These are phyloP conservation scores for Onygena corvina DNA, from an alignment of 2,329 filamentous ascomycete species.

Conservation along the genomic window DNA sequence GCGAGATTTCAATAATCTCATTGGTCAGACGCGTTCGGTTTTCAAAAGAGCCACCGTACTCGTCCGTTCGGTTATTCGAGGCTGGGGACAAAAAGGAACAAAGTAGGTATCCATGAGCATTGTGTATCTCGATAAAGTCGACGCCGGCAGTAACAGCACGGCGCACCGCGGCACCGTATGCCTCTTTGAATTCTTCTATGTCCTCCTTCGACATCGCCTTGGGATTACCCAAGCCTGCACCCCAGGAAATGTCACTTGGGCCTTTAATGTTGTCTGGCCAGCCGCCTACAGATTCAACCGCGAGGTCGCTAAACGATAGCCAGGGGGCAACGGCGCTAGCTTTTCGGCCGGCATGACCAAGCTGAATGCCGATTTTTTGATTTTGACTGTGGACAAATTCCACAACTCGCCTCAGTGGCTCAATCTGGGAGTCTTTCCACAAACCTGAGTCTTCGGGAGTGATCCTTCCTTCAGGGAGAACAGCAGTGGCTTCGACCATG, in stretches of 20 bases:
- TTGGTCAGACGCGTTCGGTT: conserved; percentile 58
- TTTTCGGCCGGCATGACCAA: conserved; percentile 64
- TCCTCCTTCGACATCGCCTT: conserved; percentile 57
- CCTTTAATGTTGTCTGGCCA: conserved; percentile 45
- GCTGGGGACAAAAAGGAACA: conserved; percentile 57
- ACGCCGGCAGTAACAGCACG: conserved; percentile 57
- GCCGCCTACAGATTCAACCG: conserved; percentile 43
- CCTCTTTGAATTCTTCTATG: conserved; percentile 52
- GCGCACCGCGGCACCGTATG: conserved; percentile 48
- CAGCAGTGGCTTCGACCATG: conserved; percentile 63
- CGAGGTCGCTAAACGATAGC: conserved; percentile 46
- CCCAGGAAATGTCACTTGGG: conserved; percentile 51
- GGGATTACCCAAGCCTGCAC: conserved; percentile 35
- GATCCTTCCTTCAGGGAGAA: conserved; percentile 66
- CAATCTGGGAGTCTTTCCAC: conserved; percentile 73
- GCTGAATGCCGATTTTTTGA: conserved; percentile 62
- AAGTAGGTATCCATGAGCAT: conserved; percentile 67
- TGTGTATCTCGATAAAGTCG: conserved; percentile 70
- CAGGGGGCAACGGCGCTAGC: conserved; percentile 52
- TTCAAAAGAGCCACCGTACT: conserved; percentile 42
- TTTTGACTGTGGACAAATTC: conserved; percentile 36
- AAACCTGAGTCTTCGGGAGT: conserved; percentile 65
- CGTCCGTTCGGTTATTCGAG: conserved; percentile 54
- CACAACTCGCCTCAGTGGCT: conserved; percentile 20
- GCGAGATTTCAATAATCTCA: conserved; percentile 53